Conservation (phyloP, 2,329 filamentous ascomycete genomes). For the Hypoxylon sp. region DNA sequence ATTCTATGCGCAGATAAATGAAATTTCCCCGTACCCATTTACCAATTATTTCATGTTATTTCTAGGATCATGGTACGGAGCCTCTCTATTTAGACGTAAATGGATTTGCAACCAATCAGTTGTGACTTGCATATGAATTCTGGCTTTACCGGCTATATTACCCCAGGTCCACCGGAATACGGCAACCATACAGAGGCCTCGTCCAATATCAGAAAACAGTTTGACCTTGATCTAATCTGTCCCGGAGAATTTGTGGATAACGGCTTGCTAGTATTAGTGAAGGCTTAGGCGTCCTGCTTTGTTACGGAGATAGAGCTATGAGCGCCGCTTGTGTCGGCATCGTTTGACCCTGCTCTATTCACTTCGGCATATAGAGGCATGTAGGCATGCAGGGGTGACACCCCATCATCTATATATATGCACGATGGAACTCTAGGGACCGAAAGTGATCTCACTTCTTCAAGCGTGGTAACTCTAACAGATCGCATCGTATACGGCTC, state of each 20-base stretch:
- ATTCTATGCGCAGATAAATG: conserved; percentile 35
- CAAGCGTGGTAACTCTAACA: conserved; percentile 21
- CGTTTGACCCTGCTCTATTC: conserved; percentile 28
- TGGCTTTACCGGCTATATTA: conserved; percentile 47
- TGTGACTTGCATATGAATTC: conserved; percentile 32
- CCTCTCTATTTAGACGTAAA: conserved; percentile 19
- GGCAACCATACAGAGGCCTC: conserved; percentile 27
- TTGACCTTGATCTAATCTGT: conserved; percentile 25
- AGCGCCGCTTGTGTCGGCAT: conserved; percentile 32
- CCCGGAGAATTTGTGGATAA: conserved; percentile 27
- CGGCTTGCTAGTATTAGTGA: conserved; percentile 14
- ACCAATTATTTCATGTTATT: conserved; percentile 29
- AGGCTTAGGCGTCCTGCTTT: conserved; percentile 12
- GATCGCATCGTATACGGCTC: conserved; percentile 17
- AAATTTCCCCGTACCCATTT: conserved; percentile 37
- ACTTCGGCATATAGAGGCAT: conserved; percentile 39
- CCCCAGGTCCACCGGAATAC: conserved; percentile 41
- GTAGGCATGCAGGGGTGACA: conserved; percentile 9
- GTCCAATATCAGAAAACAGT: conserved; percentile 30
- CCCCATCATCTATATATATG: conserved; percentile 38
- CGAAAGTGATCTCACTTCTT: conserved; percentile 10
- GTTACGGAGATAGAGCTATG: conserved; percentile 25
- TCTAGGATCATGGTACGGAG: conserved; percentile 29
- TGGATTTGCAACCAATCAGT: conserved; percentile 31
- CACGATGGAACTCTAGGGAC: conserved; percentile 25